Conservation (phyloP, 164 flowering plant species). For the Berberis thunbergii region DNA sequence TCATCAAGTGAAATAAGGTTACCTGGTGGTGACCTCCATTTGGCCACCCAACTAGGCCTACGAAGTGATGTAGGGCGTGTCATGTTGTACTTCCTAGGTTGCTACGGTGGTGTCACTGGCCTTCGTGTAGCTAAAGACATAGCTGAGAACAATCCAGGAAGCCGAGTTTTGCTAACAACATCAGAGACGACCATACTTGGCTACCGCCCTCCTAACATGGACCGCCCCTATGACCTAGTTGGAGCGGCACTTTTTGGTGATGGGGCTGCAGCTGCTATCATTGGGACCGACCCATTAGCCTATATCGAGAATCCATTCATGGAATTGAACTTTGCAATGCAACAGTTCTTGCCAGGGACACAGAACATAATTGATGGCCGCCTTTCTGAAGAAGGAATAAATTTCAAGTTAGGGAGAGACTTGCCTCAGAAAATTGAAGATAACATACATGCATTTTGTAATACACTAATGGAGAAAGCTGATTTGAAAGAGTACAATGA, state of each 20-base stretch:
- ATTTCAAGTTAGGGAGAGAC: constrained; percentile 61
- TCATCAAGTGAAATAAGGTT: constrained; percentile 59
- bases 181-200: constrained; percentile 65
- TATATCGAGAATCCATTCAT: constrained; percentile 41
- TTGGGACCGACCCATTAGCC: constrained; percentile 37
- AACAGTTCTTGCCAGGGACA: constrained; percentile 56
- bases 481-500: constrained; percentile 33
- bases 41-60: constrained; percentile 48
- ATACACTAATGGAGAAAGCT: constrained; percentile 35
- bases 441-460: constrained; percentile 55
- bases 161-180: constrained; percentile 50
- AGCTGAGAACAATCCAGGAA: constrained; percentile 70
- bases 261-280: constrained; percentile 58
- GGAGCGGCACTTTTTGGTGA: constrained; percentile 76
- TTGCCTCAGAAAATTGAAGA: constrained; percentile 60
- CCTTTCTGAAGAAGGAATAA: constrained; percentile 57
- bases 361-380: constrained; percentile 43
- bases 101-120: constrained; percentile 66
- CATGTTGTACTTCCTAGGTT: constrained; percentile 65
- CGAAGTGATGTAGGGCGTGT: constrained; percentile 40
- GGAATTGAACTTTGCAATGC: constrained; percentile 48
- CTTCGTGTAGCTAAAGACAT: constrained; percentile 65
- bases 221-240: constrained; percentile 58
- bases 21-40: constrained; percentile 63
- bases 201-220: constrained; percentile 53